Conservation (phyloP, 169 alveolate genomes). For the Cryptosporidium baileyi region DNA sequence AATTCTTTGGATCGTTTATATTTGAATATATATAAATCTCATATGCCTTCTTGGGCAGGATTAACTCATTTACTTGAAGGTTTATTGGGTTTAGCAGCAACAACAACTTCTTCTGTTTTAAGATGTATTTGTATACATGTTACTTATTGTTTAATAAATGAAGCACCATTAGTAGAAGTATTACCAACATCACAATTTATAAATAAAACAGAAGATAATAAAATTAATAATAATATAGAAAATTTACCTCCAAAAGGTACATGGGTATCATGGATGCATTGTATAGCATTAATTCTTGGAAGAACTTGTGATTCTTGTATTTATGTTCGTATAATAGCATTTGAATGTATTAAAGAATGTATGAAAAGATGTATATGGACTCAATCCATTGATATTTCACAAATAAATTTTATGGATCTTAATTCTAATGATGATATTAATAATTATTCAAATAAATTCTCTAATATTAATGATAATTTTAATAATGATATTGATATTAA, state of each 20-base stretch:
- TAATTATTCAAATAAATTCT: neutral
- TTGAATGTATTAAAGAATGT: constrained; percentile 56
- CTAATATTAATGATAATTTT: too few species aligned
- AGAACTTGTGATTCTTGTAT: constrained; percentile 61
- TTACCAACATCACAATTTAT: neutral
- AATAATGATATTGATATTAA: neutral
- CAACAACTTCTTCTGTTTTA: constrained; percentile 31
- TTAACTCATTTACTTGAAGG: constrained; percentile 57
- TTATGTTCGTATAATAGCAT: constrained; percentile 34
- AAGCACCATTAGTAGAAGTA: constrained; percentile 61
- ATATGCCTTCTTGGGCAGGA: constrained; percentile 70
- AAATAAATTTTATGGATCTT: constrained; percentile 6
- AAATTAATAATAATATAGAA: neutral
- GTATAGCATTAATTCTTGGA: constrained; percentile 47
- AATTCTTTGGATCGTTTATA: constrained; percentile 35
- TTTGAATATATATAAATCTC: constrained; percentile 45
- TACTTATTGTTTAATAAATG: constrained; percentile 24
- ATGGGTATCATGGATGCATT: constrained; percentile 67
- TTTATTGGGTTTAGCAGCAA: constrained; percentile 64
- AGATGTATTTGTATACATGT: constrained; percentile 48
- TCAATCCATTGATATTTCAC: constrained; percentile 11
- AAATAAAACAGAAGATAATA: neutral
- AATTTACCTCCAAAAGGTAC: constrained; percentile 52
- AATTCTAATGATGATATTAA: neutral
- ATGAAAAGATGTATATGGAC: constrained; percentile 64